These are phyloP conservation scores for Xylaria sp. DNA, from an alignment of 2,329 filamentous ascomycete species.

Conservation along the genomic window DNA sequence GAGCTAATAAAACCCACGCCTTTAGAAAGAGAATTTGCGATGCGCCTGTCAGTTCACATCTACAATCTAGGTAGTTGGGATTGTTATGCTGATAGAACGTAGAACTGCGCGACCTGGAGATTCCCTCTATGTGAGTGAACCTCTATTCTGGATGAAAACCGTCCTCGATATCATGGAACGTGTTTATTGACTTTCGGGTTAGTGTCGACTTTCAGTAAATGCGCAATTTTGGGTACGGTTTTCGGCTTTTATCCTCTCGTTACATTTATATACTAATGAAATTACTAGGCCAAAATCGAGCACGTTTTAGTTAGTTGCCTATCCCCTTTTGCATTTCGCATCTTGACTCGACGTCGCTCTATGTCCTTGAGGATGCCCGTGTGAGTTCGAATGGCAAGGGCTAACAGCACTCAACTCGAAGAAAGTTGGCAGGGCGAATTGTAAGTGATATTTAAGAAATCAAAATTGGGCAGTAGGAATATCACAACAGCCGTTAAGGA, in stretches of 20 bases:
- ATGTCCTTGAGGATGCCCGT: not conserved
- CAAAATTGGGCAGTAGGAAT: not conserved
- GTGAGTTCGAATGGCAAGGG: not conserved
- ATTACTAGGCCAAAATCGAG: slow-evolving; percentile 52
- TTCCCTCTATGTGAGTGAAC: slow-evolving; percentile 71
- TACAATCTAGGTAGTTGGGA: not conserved
- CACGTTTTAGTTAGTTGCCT: slow-evolving; percentile 37
- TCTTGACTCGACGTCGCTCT: not conserved
- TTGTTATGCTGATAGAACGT: slow-evolving; percentile 21
- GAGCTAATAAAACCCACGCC: slow-evolving; percentile 8
- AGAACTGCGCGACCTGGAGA: slow-evolving; percentile 85
- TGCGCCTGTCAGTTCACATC: slow-evolving; percentile 33
- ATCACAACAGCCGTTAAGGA: not conserved
- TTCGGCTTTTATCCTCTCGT: not conserved
- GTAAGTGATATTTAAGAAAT: slow-evolving; percentile 21
- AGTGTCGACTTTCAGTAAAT: slow-evolving; percentile 86
- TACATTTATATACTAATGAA: slow-evolving; percentile 14
- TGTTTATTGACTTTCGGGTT: slow-evolving; percentile 20
- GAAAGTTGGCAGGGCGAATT: slow-evolving; percentile 96
- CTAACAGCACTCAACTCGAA: slow-evolving; percentile 27
- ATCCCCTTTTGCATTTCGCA: not conserved
- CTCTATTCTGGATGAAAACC: not conserved
- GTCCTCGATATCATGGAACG: not conserved
- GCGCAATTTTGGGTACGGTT: slow-evolving; percentile 83
- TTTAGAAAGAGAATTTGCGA: slow-evolving; percentile 37